Base-by-base conservation (phyloP, 805 yeast genomes). In the Grigorovia jiainica region DNA sequence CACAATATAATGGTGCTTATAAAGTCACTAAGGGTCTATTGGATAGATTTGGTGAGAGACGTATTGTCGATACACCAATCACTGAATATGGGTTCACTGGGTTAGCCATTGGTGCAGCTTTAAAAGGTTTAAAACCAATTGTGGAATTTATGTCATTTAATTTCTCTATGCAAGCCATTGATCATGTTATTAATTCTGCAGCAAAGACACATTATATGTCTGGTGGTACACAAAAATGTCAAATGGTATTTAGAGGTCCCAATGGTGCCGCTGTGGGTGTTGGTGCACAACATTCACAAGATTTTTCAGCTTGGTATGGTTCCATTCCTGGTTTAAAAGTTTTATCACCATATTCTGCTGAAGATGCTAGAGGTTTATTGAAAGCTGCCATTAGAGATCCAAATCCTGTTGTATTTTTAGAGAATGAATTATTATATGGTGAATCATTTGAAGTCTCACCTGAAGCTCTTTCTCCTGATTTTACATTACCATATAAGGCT, bases 261-360 rank as follows among this genome's bases (percentile, higher is more conserved):
- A 92, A 92, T 68, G 99, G 98, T 69, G 96, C 98, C 39, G 96
- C 98, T 54, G 97, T 97, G 39, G 97, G 97, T 78, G 98, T 92
- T 55, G 99, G 78, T 57, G 99, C 99, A 45, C 99, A 92, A 71
- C 99, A 92, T 72, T 92, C 98, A 21, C 99, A 92, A 72, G 95
- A 87, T 71, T 92, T 79, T 67, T 75, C 95, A 43, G 87, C 96
- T 42, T 92, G 98, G 98, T 92, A 92, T 70, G 97, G 96, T 52
- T 73, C 94, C 40, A 87, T 92, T 56, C 99, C 99, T 47, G 99
- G 99, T 65, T 75, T 92, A 65, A 92, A 92, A 74, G 99, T 92
- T 34, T 70, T 92, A 39, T 86, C 95, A 36, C 99, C 99, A 42
- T 92, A 80, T 72, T 79, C 92, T 42, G 83, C 97, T 40, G 96